Evolutionary conservation across 305 asterid genomes (phyloP), one percentile per base, ranked within the genome.

Genomic region (Solanum aculeatissimum): DNA sequence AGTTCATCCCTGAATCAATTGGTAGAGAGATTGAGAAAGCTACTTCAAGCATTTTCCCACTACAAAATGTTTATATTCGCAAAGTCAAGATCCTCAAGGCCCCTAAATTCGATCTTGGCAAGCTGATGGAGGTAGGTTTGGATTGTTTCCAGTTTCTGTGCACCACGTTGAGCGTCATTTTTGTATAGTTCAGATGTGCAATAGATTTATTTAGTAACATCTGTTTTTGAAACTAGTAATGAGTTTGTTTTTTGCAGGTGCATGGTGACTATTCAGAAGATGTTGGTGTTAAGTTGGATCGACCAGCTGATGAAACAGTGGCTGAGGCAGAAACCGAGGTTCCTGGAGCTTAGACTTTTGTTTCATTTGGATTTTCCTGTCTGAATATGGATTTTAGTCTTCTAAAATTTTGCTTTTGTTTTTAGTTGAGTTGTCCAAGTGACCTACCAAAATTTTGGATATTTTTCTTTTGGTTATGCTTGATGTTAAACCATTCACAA

Each of bases 11-110:
- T 0, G 98, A 94, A 85, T 89, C 98, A 9, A 95, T 94, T 58
- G 98, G 98, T 13, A 92, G 94, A 84, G 98, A 95, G 83, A 95
- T 93, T 80, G 98, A 95, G 88, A 95, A 95, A 91, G 96, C 98
- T 11, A 95, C 98, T 43, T 91, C 94, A 13, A 89, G 98, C 86
- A 95, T 94, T 84, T 95, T 92, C 79, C 98, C 98, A n/a, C 90
- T 94, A 54, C 98, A 95, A 90, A 94, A 95, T 60, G 97, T 94
- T 42, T 95, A 82, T 58, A 92, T 94, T 72, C 92, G 97, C 85
- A 95, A 95, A 90, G 98, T 95, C 47, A 95, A 95, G 89, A 95
- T 95, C 88, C 89, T 95, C 85, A 94, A 95, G 83, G 95, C 98
- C 40, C 98, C 98, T 49, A 95, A 95, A n/a, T 93, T 95, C 40